Conservation (phyloP, 2,329 filamentous ascomycete genomes). For the Monosporascus cannonballus region DNA sequence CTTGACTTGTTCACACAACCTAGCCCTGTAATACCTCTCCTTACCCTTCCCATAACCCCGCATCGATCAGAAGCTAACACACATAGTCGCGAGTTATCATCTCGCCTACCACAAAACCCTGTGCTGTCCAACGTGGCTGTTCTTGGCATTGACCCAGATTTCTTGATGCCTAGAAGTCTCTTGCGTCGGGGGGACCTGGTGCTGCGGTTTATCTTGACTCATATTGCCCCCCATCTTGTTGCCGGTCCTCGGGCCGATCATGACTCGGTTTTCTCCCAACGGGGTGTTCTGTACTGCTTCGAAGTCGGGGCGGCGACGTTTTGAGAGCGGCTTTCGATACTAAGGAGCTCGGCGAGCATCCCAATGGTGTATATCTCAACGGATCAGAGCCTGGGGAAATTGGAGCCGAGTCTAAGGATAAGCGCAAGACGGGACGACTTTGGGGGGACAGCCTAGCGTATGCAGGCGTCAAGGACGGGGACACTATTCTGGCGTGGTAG, state of each 20-base stretch:
- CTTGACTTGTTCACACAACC: background rate
- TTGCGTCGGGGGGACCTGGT: constrained; percentile 14
- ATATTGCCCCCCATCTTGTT: constrained; percentile 7
- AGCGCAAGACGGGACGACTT: constrained; percentile 7
- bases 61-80: constrained; percentile 1
- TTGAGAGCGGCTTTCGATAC: constrained; percentile 21
- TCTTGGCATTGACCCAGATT: constrained; percentile 23
- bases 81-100: constrained; percentile 16
- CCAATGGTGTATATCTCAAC: constrained; percentile 14
- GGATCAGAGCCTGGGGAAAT: constrained; percentile 6
- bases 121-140: constrained; percentile 18
- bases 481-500: constrained; percentile 13
- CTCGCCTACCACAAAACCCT: constrained; percentile 15
- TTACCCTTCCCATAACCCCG: background rate
- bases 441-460: constrained; percentile 13
- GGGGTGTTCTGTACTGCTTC: constrained; percentile 16
- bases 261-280: constrained; percentile 17
- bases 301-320: constrained; percentile 22
- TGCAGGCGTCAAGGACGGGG: constrained; percentile 9
- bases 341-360: constrained; percentile 13
- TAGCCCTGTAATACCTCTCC: background rate
- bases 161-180: constrained; percentile 16
- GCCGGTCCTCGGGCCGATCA: constrained; percentile 8
- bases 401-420: constrained; percentile 14
- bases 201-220: constrained; percentile 7